Evolutionary conservation across 441 rosid genomes (phyloP), one percentile per base, ranked within the genome.

Genomic region (Viola pubescens): DNA sequence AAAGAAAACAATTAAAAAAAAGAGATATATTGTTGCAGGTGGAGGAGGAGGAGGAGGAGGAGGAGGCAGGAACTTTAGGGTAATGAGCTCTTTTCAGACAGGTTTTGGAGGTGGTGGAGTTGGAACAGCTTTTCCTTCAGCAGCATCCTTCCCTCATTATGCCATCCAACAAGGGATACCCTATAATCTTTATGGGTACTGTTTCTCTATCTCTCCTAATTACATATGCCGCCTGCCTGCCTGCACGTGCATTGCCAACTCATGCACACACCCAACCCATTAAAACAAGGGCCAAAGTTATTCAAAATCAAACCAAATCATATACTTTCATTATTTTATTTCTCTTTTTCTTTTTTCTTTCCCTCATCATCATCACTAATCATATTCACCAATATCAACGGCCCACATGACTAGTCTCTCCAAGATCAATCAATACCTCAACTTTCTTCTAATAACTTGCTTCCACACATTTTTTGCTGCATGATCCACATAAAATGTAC

Each of bases 121-220:
- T 4, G 75, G 81, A 59, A 46, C 89, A 77, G 76, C 90, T 78
- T 83, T 91, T 79, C 83, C 86, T 69, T 86, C 94, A 3, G 81
- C 88, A 44, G 74, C 85, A 60, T 83, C 92, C 78, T 84, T 81
- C 70, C 88, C 96, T 62, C 98, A 83, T 82, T 91, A 86, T 81
- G 87, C 91, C 73, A 78, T 85, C 74, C 95, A 81, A 61, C 92
- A 79, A 79, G 92, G 85, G 61, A 72, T 91, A 60, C 95, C 98
- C 48, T 87, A 73, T 56, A 79, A 84, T 82, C 73, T 85, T 56
- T 91, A 83, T 76, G 96, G 91, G 90, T 82, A 78, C 52, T 67
- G 52, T 67, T 61, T 7, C 63, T 60, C 42, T 44, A 47, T 46
- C 42, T 47, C 26, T 41, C 51, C 14, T 45, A 16, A 53, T 10